Conservation (phyloP, 2,329 filamentous ascomycete genomes). For the Verticillium klebahnii region DNA sequence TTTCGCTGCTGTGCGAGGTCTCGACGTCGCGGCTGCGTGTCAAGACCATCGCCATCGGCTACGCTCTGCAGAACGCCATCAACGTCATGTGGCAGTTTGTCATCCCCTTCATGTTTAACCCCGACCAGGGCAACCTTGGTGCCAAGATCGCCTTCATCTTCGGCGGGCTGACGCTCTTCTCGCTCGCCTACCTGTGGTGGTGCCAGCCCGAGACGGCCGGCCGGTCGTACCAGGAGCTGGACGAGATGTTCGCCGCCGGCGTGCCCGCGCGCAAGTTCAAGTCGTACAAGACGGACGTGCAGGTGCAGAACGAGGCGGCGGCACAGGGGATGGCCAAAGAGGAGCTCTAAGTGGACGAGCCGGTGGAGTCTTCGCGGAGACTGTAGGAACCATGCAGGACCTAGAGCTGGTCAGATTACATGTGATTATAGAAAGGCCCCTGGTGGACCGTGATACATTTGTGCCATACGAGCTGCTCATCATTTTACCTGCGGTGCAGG, state of each 20-base stretch:
- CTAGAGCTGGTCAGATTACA: too few relatives aligned
- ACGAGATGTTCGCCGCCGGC: slow-evolving; percentile 20
- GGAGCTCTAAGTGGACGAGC: not conserved
- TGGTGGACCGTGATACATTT: too few relatives aligned
- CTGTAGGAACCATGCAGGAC: too few relatives aligned
- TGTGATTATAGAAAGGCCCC: too few relatives aligned
- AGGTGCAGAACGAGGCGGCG: slow-evolving; percentile 4
- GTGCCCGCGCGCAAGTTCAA: slow-evolving; percentile 20
- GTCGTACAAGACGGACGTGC: slow-evolving; percentile 11
- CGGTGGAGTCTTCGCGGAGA: too few relatives aligned
- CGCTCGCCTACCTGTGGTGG: slow-evolving; percentile 26
- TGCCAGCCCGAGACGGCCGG: slow-evolving; percentile 29
- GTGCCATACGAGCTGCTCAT: too few relatives aligned
- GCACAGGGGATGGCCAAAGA: not conserved
- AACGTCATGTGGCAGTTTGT: slow-evolving; percentile 11
- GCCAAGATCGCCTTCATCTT: slow-evolving; percentile 37
- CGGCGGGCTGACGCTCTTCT: slow-evolving; percentile 25
- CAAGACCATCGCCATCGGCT: slow-evolving; percentile 34
- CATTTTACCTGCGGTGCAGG: too few relatives aligned
- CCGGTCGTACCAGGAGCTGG: slow-evolving; percentile 19
- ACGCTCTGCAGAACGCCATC: slow-evolving; percentile 24
- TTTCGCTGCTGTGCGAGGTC: slow-evolving; percentile 30
- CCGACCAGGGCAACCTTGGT: slow-evolving; percentile 22
- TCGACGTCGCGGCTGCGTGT: slow-evolving; percentile 30
- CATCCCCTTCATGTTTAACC: slow-evolving; percentile 19